These are phyloP conservation scores for Fusarium sp. DNA, from an alignment of 2,329 filamentous ascomycete species.

Conservation along the genomic window DNA sequence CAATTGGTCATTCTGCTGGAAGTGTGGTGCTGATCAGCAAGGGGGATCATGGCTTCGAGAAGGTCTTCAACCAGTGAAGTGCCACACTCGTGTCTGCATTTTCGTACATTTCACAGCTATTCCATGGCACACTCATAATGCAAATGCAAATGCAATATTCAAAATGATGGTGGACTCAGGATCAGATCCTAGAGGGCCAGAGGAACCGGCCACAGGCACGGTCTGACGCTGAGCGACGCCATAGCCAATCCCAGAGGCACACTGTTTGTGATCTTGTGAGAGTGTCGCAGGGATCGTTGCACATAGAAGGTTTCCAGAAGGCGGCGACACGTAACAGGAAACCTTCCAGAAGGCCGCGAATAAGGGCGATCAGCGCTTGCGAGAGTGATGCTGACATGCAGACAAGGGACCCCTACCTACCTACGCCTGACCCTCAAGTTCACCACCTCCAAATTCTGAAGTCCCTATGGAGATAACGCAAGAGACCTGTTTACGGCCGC, in stretches of 20 bases:
- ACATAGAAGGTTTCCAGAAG: conserved; percentile 11
- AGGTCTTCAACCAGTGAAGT: background rate
- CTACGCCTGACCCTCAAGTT: conserved; percentile 17
- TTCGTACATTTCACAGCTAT: background rate
- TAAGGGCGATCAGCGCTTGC: background rate
- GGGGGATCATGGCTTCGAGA: conserved; percentile 2
- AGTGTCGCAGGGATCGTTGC: background rate
- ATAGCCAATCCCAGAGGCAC: conserved; percentile 3
- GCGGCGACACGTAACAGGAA: conserved; percentile 11
- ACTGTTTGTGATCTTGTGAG: conserved; percentile 4
- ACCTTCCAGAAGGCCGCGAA: conserved; percentile 6
- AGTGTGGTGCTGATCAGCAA: background rate
- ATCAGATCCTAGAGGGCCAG: conserved; percentile 7
- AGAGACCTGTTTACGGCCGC: background rate
- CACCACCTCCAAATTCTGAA: conserved; percentile 7
- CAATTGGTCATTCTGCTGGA: background rate
- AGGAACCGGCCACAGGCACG: conserved; percentile 3
- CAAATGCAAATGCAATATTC: background rate
- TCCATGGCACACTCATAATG: background rate
- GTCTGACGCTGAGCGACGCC: conserved; percentile 1
- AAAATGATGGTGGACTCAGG: conserved; percentile 5
- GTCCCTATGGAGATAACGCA: background rate
- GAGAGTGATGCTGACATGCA: conserved; percentile 6
- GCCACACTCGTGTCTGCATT: background rate
- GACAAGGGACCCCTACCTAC: background rate